phyloP scores from a whole-genome alignment of 768 basidiomycete species.

The Tricholoma saponaceum region DNA sequence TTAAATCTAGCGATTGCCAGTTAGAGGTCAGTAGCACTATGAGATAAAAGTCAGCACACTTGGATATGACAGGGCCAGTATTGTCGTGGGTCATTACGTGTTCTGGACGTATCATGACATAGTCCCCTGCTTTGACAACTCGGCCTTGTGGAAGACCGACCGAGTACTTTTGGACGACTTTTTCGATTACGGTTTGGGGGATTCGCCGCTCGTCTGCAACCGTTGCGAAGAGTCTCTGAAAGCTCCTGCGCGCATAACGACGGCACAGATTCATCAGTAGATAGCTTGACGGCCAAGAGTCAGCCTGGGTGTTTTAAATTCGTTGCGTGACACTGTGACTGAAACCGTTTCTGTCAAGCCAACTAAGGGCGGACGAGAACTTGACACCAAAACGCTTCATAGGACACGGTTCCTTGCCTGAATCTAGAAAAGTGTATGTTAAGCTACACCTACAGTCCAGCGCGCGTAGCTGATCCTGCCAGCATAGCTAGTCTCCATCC shows the following conservation, averaged over 20 bases:
- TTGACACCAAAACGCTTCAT: too few species aligned
- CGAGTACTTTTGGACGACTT: conserved; percentile 96
- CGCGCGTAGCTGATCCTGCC: too few species aligned
- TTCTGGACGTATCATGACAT: conserved; percentile 98
- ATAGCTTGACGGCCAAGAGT: too few species aligned
- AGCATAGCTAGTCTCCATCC: too few species aligned
- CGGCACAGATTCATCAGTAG: too few species aligned
- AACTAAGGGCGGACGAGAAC: too few species aligned
- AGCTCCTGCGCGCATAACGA: not conserved
- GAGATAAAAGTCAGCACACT: conserved; percentile 48
- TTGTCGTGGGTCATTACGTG: conserved; percentile 99
- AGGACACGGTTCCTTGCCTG: too few species aligned
- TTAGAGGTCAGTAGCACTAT: not conserved
- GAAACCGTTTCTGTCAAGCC: too few species aligned
- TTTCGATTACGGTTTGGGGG: conserved; percentile 92
- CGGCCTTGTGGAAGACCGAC: conserved; percentile 83
- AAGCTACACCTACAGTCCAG: too few species aligned
- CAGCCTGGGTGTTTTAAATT: too few species aligned
- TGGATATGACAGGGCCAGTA: conserved; percentile 96
- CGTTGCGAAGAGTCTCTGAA: conserved; percentile 25
- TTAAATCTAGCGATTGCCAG: conserved; percentile 62
- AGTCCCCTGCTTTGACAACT: conserved; percentile 90
- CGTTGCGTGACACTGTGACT: too few species aligned
- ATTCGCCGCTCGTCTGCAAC: conserved; percentile 22
- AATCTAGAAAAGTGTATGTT: too few species aligned